A percentile compares a stretch with the other conserved stretches of the same genome.
Conservation (phyloP, 805 yeast species). For the Cephaloascus fragrans region DNA sequence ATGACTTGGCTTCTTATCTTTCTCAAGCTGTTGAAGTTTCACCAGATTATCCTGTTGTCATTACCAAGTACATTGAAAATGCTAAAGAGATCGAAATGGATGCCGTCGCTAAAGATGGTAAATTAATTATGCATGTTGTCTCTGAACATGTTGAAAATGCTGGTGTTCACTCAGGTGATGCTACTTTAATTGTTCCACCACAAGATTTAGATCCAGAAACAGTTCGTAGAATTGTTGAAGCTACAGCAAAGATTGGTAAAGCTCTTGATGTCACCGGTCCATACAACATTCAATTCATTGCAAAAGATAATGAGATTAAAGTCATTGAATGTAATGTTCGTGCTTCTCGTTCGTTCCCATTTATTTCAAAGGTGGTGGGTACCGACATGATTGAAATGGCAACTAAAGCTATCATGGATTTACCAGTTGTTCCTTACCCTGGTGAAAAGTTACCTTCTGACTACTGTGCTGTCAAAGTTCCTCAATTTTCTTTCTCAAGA, state of each 20-base stretch:
- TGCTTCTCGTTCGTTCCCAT: constrained; percentile 99
- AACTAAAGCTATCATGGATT: constrained; percentile 86
- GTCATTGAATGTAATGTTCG: constrained; percentile 98
- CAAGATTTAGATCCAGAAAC: constrained; percentile 91
- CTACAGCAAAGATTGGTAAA: constrained; percentile 91
- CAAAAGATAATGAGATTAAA: constrained; percentile 90
- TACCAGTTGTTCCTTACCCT: constrained; percentile 86
- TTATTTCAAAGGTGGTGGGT: constrained; percentile 94
- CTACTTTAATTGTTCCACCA: constrained; percentile 94
- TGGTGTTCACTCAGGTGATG: constrained; percentile 99
- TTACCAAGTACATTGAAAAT: constrained; percentile 91
- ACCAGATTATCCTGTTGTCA: constrained; percentile 95
- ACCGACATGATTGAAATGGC: constrained; percentile 96
- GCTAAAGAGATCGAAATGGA: constrained; percentile 99
- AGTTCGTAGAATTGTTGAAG: constrained; percentile 82
- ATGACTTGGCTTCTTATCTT: constrained; percentile 79
- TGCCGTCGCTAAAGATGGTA: constrained; percentile 94
- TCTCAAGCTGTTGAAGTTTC: constrained; percentile 96
- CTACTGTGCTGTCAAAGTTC: constrained; percentile 93
- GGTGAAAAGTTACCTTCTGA: constrained; percentile 81
- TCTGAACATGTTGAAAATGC: constrained; percentile 99
- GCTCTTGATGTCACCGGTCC: constrained; percentile 97
- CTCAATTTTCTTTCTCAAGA: constrained; percentile 95
- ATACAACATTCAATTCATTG: constrained; percentile 92
- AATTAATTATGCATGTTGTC: constrained; percentile 92